Percentiles rank a stretch among this genome's conserved stretches.
Conservation (phyloP, 202 grass and related monocot species). For the Musa balbisiana region DNA sequence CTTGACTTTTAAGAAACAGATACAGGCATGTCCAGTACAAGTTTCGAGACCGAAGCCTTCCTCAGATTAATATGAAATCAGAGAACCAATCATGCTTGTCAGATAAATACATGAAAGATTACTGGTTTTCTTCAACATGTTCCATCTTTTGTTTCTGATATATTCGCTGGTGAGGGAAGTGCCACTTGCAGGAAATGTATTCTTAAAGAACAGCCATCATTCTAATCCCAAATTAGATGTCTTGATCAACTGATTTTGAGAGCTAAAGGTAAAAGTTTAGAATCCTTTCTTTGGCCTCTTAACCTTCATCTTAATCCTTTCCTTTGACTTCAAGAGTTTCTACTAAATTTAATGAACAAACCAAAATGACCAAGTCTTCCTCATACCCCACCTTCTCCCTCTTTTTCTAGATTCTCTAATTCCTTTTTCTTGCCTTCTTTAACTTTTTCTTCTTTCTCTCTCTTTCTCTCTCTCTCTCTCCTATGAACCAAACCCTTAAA, state of each 20-base stretch:
- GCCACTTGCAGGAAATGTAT: no score
- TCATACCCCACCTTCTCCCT: slow-evolving; percentile 25
- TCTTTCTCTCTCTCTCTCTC: background rate
- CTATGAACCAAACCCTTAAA: slow-evolving; percentile 25
- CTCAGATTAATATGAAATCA: no score
- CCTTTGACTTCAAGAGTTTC: background rate
- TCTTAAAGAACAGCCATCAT: background rate
- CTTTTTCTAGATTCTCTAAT: slow-evolving; percentile 26
- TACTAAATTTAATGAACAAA: background rate
- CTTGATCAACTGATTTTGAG: background rate
- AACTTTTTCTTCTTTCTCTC: background rate
- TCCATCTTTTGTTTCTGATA: background rate
- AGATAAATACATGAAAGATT: no score
- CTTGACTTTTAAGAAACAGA: no score
- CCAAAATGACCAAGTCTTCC: slow-evolving; percentile 8
- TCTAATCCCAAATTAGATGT: background rate
- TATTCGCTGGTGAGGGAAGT: background rate
- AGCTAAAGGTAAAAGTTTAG: background rate
- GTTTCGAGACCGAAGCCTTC: no score
- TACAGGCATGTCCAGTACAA: no score
- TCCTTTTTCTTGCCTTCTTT: slow-evolving; percentile 10
- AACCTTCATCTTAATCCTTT: background rate
- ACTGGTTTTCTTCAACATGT: no score
- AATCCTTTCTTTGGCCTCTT: background rate
- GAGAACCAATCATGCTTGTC: no score